These are phyloP conservation scores for Serendipita sp. DNA, from an alignment of 768 basidiomycete species.

Conservation along the genomic window DNA sequence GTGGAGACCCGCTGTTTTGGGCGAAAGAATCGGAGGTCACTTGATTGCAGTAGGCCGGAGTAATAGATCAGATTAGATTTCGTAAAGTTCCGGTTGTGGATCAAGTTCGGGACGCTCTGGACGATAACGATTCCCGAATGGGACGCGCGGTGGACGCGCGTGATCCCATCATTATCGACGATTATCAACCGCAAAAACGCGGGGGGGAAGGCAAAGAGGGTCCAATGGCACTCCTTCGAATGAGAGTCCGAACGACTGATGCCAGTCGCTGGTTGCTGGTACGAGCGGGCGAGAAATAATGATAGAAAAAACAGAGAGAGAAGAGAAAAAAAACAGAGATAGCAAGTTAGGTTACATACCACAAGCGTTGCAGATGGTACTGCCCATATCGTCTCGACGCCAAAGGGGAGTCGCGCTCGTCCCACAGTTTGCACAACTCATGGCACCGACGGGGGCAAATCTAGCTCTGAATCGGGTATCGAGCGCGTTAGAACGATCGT, in stretches of 20 bases:
- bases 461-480: background rate
- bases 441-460: constrained; percentile 43
- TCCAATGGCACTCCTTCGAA: background rate
- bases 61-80: constrained; percentile 7
- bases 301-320: too few relatives aligned
- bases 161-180: constrained; percentile 1
- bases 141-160: background rate
- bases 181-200: background rate
- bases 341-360: constrained; percentile 38
- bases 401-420: constrained; percentile 83
- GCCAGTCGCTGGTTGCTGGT: too few relatives aligned
- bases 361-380: constrained; percentile 91
- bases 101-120: background rate
- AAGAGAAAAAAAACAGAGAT: constrained; percentile 16
- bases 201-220: background rate
- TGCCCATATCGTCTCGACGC: constrained; percentile 79
- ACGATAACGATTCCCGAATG: background rate
- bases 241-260: too few relatives aligned
- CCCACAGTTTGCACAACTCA: constrained; percentile 77
- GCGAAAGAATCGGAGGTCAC: background rate
- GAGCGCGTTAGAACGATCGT: background rate
- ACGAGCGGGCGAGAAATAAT: too few relatives aligned
- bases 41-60: background rate
- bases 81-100: background rate
- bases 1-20: background rate